These are phyloP conservation scores for Areca catechu DNA, from an alignment of 176 grass and related monocot species.

Conservation along the genomic window DNA sequence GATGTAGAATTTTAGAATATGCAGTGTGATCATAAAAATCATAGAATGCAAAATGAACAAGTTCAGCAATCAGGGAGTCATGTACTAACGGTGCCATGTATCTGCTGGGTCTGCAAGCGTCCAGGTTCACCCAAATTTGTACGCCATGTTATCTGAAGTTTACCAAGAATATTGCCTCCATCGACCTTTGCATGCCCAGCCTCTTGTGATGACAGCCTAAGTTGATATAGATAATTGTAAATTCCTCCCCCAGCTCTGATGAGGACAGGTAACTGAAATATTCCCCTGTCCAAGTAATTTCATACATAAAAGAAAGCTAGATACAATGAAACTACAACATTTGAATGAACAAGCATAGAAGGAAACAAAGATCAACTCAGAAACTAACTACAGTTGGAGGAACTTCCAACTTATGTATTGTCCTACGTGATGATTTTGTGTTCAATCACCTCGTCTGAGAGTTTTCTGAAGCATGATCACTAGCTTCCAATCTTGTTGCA, in stretches of 20 bases:
- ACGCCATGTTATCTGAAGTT: slow-evolving; percentile 99
- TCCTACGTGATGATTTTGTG: too few species aligned
- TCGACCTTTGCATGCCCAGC: slow-evolving; percentile 51
- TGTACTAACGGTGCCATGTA: slow-evolving; percentile 76
- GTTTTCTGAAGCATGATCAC: slow-evolving; percentile 56
- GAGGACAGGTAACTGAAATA: slow-evolving; percentile 63
- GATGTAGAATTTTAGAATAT: too few species aligned
- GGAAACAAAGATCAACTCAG: too few species aligned
- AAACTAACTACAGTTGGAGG: too few species aligned
- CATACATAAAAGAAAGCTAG: slow-evolving; percentile 1
- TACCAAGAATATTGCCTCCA: slow-evolving; percentile 74
- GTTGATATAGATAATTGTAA: slow-evolving; percentile 89
- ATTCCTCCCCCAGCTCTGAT: slow-evolving; percentile 93
- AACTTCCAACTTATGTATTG: too few species aligned
- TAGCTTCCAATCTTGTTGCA: slow-evolving; percentile 73
- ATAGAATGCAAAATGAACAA: too few species aligned
- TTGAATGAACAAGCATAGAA: too few species aligned
- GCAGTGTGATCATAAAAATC: too few species aligned
- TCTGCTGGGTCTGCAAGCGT: slow-evolving; percentile 92
- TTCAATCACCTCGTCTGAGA: slow-evolving; percentile 44
- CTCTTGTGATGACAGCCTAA: slow-evolving; percentile 48
- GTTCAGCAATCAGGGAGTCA: slow-evolving; percentile 3
- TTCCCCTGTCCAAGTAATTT: slow-evolving; percentile 30
- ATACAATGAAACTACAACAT: too few species aligned
- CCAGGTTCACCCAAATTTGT: slow-evolving; percentile 96